Conservation (phyloP, 2,329 filamentous ascomycete genomes). For the Verticillium alfalfae region DNA sequence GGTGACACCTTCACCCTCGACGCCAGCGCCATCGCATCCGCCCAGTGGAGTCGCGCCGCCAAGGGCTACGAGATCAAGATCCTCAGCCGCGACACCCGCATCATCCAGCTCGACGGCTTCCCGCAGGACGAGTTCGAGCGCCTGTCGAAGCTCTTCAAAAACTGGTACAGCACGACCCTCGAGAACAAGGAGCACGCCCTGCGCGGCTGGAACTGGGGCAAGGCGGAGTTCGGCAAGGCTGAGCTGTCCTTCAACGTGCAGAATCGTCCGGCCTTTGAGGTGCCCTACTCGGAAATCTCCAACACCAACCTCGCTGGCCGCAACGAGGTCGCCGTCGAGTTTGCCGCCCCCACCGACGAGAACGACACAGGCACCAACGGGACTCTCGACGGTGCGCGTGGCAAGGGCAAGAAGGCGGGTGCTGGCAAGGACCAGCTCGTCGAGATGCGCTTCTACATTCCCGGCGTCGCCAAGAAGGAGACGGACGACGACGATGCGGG, state of each 20-base stretch:
- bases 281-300: constrained; percentile 94
- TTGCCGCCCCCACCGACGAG: constrained; percentile 69
- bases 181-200: constrained; percentile 92
- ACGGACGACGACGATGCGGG: constrained; percentile 68
- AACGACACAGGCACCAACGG: constrained; percentile 70
- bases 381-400: constrained; percentile 65
- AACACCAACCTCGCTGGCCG: constrained; percentile 97
- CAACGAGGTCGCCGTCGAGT: constrained; percentile 96
- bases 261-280: constrained; percentile 92
- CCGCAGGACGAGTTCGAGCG: constrained; percentile 91
- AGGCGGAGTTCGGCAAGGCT: constrained; percentile 91
- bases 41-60: constrained; percentile 91
- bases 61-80: constrained; percentile 94
- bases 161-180: constrained; percentile 92
- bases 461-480: constrained; percentile 77
- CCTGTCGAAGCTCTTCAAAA: constrained; percentile 88
- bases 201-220: constrained; percentile 99
- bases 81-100: constrained; percentile 72
- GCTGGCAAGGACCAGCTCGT: constrained; percentile 89
- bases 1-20: constrained; percentile 94
- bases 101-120: constrained; percentile 94
- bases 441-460: constrained; percentile 98
- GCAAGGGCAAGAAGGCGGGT: constrained; percentile 81
- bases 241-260: constrained; percentile 96
- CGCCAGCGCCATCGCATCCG: constrained; percentile 73